Evolutionary conservation across 306 rosid species (phyloP).

Genomic region (Parietaria judaica): DNA sequence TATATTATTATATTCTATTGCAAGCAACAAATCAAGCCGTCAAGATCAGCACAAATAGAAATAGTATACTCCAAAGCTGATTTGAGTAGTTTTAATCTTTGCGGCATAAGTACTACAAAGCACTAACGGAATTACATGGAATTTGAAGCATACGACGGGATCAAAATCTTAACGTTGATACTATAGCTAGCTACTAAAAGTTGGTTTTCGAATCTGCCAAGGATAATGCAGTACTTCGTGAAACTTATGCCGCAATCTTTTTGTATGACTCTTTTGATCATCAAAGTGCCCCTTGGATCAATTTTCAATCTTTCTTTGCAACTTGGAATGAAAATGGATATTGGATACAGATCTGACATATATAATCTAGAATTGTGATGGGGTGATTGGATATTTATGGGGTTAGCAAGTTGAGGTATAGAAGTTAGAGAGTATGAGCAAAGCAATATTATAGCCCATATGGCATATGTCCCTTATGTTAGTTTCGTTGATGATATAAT

Average conservation of each 20-base stretch:
- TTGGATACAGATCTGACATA: not conserved
- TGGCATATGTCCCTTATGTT: not conserved
- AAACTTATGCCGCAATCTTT: not conserved
- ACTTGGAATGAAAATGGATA: not conserved
- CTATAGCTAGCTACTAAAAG: too few species aligned
- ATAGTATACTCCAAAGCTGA: too few species aligned
- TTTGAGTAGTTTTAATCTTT: too few species aligned
- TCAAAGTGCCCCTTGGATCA: conserved; percentile 4
- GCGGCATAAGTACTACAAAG: too few species aligned
- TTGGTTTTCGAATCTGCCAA: too few species aligned
- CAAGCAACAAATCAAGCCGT: not conserved
- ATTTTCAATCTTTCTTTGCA: not conserved
- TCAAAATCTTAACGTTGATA: too few species aligned
- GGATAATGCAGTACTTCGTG: too few species aligned
- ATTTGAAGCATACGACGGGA: too few species aligned
- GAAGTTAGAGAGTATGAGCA: conserved; percentile 4
- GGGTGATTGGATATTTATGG: not conserved
- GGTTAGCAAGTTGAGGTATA: conserved; percentile 10
- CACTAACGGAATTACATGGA: too few species aligned
- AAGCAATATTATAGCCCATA: conserved; percentile 5
- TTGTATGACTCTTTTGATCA: not conserved
- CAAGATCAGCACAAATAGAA: not conserved
- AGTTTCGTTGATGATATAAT: conserved; percentile 10
- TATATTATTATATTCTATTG: not conserved
- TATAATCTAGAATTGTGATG: not conserved